These are phyloP conservation scores for Lipomyces sp. DNA, from an alignment of 805 yeast genomes.

Conservation along the genomic window DNA sequence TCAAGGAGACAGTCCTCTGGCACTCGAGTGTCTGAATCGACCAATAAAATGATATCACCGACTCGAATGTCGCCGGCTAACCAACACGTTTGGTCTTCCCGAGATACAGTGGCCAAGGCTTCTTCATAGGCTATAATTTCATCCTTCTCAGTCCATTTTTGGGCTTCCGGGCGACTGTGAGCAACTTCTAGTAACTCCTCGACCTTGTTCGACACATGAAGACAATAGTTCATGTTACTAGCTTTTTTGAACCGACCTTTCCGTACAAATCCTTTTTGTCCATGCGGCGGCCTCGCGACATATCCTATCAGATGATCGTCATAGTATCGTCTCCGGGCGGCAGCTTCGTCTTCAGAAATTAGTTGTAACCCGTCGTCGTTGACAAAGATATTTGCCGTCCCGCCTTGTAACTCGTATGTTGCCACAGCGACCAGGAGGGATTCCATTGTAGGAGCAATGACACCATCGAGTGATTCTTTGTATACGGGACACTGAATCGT, in stretches of 20 bases:
- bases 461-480: constrained; percentile 32
- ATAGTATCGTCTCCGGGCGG: constrained; percentile 21
- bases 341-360: constrained; percentile 26
- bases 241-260: constrained; percentile 34
- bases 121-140: constrained; percentile 24
- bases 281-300: constrained; percentile 34
- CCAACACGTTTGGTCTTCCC: constrained; percentile 19
- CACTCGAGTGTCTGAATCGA: constrained; percentile 35
- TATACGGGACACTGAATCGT: constrained; percentile 35
- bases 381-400: constrained; percentile 30
- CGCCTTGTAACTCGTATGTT: constrained; percentile 35
- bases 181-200: constrained; percentile 28
- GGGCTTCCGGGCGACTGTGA: constrained; percentile 11
- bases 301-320: constrained; percentile 31
- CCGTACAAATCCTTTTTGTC: constrained; percentile 30
- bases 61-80: constrained; percentile 34
- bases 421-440: constrained; percentile 28
- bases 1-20: constrained; percentile 34
- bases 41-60: constrained; percentile 29
- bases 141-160: constrained; percentile 29
- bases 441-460: constrained; percentile 32
- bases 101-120: constrained; percentile 7
- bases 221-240: constrained; percentile 34
- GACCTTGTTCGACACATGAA: constrained; percentile 27
- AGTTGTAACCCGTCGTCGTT: constrained; percentile 36